Evolutionary conservation across 345 rosid species (phyloP).

Genomic region (Carallia pectinifolia): DNA sequence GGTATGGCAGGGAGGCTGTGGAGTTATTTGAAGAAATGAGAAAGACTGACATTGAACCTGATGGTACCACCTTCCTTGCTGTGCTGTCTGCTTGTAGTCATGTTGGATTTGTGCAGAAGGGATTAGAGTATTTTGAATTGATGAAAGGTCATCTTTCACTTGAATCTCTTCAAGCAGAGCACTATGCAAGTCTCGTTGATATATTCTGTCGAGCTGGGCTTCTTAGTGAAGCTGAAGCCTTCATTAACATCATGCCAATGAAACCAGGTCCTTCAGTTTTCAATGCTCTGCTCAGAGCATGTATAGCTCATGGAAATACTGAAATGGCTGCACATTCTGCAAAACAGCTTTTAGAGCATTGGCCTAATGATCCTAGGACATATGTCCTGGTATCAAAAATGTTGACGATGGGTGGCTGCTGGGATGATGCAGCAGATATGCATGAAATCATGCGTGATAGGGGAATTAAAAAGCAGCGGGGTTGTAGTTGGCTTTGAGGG

Average conservation of each 20-base stretch:
- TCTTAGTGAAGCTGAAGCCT: constrained; percentile 38
- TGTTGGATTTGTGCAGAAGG: constrained; percentile 38
- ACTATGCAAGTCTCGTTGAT: constrained; percentile 36
- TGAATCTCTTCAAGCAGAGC: constrained; percentile 33
- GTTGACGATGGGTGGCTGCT: constrained; percentile 15
- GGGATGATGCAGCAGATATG: constrained; percentile 32
- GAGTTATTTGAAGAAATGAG: constrained; percentile 39
- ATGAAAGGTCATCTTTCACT: constrained; percentile 15
- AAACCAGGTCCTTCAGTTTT: constrained; percentile 31
- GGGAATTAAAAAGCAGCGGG: constrained; percentile 33
- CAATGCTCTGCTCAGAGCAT: constrained; percentile 39
- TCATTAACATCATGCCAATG: constrained; percentile 24
- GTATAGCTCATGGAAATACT: constrained; percentile 38
- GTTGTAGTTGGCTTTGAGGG: constrained; percentile 41
- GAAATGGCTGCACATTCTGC: constrained; percentile 35
- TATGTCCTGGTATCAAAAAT: constrained; percentile 33
- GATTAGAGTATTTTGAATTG: constrained; percentile 35
- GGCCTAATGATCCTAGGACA: constrained; percentile 39
- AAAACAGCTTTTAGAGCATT: constrained; percentile 30
- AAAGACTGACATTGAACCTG: constrained; percentile 26
- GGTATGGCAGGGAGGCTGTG: constrained; percentile 29
- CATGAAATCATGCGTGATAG: constrained; percentile 28
- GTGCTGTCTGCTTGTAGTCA: constrained; percentile 41
- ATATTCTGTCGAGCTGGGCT: constrained; percentile 40
- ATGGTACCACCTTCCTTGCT: constrained; percentile 37